Evolutionary conservation across 1,139 yeast genomes (phyloP).

Genomic region (Tardiomyces blankii): DNA sequence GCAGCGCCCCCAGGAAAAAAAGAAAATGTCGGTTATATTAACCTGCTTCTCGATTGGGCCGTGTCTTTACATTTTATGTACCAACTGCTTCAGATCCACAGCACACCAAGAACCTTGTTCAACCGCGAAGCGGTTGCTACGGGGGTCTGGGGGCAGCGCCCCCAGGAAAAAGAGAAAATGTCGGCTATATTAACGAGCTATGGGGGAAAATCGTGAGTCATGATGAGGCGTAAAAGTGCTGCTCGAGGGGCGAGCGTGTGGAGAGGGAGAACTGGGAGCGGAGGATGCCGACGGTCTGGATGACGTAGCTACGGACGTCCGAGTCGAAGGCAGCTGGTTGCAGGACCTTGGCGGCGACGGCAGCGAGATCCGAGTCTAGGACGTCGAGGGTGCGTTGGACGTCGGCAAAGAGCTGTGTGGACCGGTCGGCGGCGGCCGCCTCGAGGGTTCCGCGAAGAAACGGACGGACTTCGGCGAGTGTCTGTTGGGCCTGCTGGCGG

Average conservation of each 20-base stretch:
- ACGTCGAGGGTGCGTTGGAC: slow-evolving; percentile 6
- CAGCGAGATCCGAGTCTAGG: slow-evolving; percentile 10
- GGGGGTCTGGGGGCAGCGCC: background rate
- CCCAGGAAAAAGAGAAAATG: background rate
- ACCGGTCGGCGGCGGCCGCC: slow-evolving; percentile 1
- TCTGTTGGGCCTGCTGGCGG: slow-evolving; percentile 5
- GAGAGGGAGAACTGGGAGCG: slow-evolving; percentile 15
- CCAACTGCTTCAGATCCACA: too few species aligned
- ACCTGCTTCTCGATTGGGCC: too few species aligned
- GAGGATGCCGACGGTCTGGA: slow-evolving; percentile 17
- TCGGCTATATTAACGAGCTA: too few species aligned
- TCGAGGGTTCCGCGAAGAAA: slow-evolving; percentile 6
- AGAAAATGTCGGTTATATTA: too few species aligned
- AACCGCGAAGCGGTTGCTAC: too few species aligned
- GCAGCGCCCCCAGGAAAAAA: too few species aligned
- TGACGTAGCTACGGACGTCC: slow-evolving; percentile 15
- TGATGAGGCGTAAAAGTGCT: background rate
- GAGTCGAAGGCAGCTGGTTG: slow-evolving; percentile 12
- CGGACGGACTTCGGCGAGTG: slow-evolving; percentile 6
- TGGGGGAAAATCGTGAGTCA: background rate
- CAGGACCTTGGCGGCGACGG: slow-evolving; percentile 7
- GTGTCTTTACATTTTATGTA: too few species aligned
- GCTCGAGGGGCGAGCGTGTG: slow-evolving; percentile 14
- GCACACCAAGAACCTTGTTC: background rate
- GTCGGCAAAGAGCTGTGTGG: background rate